Evolutionary conservation across 83 land plant species (phyloP).

Genomic region (Diphasiastrum complanatum): DNA sequence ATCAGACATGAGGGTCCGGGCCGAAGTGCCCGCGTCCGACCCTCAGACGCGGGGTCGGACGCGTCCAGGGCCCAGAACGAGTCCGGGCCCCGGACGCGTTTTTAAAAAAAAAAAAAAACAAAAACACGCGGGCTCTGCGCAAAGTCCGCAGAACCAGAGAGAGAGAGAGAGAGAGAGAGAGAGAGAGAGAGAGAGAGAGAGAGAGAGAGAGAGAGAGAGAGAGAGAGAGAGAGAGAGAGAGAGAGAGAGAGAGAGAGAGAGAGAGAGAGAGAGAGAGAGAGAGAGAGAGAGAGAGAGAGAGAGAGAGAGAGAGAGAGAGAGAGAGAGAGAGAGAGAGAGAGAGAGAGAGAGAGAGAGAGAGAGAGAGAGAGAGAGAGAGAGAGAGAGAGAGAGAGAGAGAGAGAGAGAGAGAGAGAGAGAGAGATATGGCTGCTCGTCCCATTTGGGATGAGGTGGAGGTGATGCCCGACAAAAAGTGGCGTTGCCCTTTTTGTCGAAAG

Average conservation of each 20-base stretch:
- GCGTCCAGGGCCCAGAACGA: too few species aligned
- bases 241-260: neutral
- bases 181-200: slow-evolving; percentile 1
- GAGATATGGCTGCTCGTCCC: too few species aligned
- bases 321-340: neutral
- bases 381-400: neutral
- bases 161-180: slow-evolving; percentile 3
- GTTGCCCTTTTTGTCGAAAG: too few species aligned
- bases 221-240: neutral
- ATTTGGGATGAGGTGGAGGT: too few species aligned
- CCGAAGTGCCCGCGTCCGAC: too few species aligned
- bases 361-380: neutral
- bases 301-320: neutral
- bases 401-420: too few species aligned
- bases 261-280: neutral
- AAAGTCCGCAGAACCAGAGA: neutral
- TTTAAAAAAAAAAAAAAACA: neutral
- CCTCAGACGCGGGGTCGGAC: too few species aligned
- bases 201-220: slow-evolving; percentile 6
- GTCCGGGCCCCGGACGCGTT: too few species aligned
- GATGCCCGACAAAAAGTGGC: too few species aligned
- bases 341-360: neutral
- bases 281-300: neutral
- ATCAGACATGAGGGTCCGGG: too few species aligned
- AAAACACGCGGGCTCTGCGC: neutral